Evolutionary conservation across 257 asterid genomes (phyloP), one percentile per base, ranked within the genome.

Genomic region (Thymus mandschuricus): DNA sequence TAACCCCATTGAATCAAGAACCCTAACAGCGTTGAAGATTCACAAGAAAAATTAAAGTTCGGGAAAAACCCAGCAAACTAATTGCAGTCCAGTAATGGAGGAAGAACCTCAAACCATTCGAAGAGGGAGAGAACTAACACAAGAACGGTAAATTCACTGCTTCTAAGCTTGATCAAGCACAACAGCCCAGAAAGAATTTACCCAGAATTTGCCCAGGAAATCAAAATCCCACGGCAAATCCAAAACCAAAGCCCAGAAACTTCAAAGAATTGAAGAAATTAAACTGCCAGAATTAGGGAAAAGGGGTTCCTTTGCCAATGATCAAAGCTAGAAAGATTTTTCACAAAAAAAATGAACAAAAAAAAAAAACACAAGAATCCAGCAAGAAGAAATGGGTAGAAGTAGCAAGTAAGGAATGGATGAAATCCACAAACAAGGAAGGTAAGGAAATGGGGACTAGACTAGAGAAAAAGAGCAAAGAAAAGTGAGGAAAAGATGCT

Each of bases 1-100:
- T 64, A 91, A 87, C 69, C 99, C 99, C 99, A 94, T 94, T 82
- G 83, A 79, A 69, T 83, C 91, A 85, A 75, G 64, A 75, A 68
- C 80, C 76, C 76, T 56, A 76, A 38, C 41, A 5, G 55, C 2
- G 49, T 8, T 56, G 61, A 61, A 75, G 74, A 45, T 68, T 73
- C 71, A 72, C 7, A 66, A 63, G 56, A 31, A 76, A 60, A 60
- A 3, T 13, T 48, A 21, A 21, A 21, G 21, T 21, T 21, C 0
- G 21, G 54, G 52, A 27, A 64, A 49, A 64, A 15, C 48, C 43
- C 35, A 31, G 41, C 35, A 48, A 34, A 38, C 35, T 40, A 34
- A 38, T 60, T 46, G 43, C 29, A 10, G 66, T 48, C 44, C 73
- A 69, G 46, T 69, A 35, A 33, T 35, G 29, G 43, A 21, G 43